phyloP scores from a whole-genome alignment of 73 alveolate species.

The Tetrahymena elliotti region DNA sequence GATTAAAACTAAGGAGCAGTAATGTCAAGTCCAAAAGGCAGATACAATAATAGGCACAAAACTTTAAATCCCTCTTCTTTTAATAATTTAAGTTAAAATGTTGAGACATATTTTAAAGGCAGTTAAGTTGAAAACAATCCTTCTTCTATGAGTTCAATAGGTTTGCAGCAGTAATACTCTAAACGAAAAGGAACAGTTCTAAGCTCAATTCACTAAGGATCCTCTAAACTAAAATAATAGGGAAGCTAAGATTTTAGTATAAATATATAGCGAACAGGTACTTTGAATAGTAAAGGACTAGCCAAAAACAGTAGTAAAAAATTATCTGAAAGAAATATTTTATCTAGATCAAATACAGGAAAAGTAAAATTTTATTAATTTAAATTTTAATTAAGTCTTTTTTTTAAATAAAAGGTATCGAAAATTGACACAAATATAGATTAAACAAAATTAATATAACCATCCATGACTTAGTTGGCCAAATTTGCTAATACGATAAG shows the following conservation, averaged over 20 bases:
- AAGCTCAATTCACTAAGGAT: background rate
- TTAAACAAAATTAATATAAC: background rate
- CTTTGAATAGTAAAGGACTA: background rate
- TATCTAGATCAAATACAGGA: background rate
- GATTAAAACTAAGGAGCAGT: background rate
- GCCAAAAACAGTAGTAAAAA: background rate
- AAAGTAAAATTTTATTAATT: background rate
- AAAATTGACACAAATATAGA: background rate
- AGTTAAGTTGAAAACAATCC: background rate
- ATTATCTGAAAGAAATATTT: background rate
- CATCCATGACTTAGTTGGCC: background rate
- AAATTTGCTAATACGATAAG: background rate
- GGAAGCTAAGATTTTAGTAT: background rate
- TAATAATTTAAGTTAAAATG: background rate
- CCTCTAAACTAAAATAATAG: background rate
- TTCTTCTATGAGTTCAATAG: background rate
- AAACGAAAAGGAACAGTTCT: background rate
- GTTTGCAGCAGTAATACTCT: background rate
- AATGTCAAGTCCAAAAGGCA: background rate
- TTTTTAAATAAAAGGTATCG: background rate
- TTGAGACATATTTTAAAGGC: background rate
- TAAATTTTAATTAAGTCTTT: background rate
- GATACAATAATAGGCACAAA: background rate
- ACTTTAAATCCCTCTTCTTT: background rate
- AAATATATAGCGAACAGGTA: background rate